Evolutionary conservation across 73 alveolate genomes (phyloP).

Genomic region (Paramecium tetraurelia): DNA sequence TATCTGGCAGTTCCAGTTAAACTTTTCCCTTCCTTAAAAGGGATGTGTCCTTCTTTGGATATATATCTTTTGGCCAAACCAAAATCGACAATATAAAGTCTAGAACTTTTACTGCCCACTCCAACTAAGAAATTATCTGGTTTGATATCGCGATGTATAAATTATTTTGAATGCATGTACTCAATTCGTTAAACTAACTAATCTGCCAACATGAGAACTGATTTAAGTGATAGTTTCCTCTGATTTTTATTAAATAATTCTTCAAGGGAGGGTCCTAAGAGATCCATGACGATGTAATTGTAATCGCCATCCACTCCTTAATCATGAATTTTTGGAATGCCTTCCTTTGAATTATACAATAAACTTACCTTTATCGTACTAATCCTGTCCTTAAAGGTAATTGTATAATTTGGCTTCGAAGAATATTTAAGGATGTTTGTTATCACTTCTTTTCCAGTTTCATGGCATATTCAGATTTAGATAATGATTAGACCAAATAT

Average conservation of each 20-base stretch:
- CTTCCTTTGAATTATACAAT: background rate
- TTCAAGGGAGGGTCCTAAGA: constrained; percentile 90
- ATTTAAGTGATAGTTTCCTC: constrained; percentile 32
- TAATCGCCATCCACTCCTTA: constrained; percentile 76
- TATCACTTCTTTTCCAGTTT: constrained; percentile 70
- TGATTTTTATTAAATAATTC: constrained; percentile 75
- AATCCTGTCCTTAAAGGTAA: constrained; percentile 44
- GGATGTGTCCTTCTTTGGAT: constrained; percentile 89
- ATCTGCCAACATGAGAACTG: constrained; percentile 59
- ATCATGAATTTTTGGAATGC: constrained; percentile 56
- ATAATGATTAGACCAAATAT: constrained; percentile 58
- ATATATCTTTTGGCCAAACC: constrained; percentile 91
- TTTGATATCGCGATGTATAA: constrained; percentile 83
- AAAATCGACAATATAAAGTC: constrained; percentile 87
- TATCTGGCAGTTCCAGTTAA: constrained; percentile 94
- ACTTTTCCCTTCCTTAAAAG: constrained; percentile 89
- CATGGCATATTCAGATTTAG: constrained; percentile 67
- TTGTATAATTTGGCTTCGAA: constrained; percentile 63
- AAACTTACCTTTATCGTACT: constrained; percentile 6
- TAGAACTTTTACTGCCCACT: constrained; percentile 40
- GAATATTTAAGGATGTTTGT: constrained; percentile 63
- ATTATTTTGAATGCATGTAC: constrained; percentile 69
- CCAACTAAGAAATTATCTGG: constrained; percentile 85
- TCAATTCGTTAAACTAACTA: constrained; percentile 34
- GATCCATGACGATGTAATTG: constrained; percentile 82